A percentile compares a stretch with the other conserved stretches of the same genome.
phyloP scores from a whole-genome alignment of 2,329 filamentous ascomycete genomes.

The Arachnomyces sp. region DNA sequence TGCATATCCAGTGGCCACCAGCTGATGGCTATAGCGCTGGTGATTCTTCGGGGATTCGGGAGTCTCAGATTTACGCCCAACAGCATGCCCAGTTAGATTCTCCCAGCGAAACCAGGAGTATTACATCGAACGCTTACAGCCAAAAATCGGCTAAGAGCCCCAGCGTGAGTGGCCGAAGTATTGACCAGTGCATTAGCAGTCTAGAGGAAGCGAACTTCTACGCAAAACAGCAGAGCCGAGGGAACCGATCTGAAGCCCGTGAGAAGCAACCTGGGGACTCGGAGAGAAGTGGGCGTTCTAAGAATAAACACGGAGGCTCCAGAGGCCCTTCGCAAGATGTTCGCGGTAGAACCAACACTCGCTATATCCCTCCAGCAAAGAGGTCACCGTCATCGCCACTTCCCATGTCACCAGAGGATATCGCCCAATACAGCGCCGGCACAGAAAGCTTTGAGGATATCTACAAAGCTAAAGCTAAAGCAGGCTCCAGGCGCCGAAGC shows the following conservation, averaged over 20 bases:
- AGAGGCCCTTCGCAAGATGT: constrained; percentile 59
- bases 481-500: constrained; percentile 26
- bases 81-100: constrained; percentile 46
- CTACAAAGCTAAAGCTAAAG: constrained; percentile 33
- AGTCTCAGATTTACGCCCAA: constrained; percentile 52
- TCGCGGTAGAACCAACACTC: constrained; percentile 58
- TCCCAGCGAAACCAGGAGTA: constrained; percentile 39
- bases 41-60: constrained; percentile 35
- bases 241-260: constrained; percentile 42
- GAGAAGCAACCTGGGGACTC: constrained; percentile 40
- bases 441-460: constrained; percentile 43
- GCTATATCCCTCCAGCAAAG: constrained; percentile 68
- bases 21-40: constrained; percentile 47
- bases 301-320: constrained; percentile 39
- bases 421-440: constrained; percentile 41
- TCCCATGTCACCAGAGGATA: constrained; percentile 87
- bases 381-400: constrained; percentile 85
- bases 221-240: constrained; percentile 40
- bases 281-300: constrained; percentile 32
- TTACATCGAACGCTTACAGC: constrained; percentile 35
- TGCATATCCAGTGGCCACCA: constrained; percentile 57
- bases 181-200: constrained; percentile 81
- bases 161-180: constrained; percentile 56
- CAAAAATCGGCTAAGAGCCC: constrained; percentile 48
- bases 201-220: constrained; percentile 68